A percentile compares a stretch with the other conserved stretches of the same genome.
Conservation (phyloP, 495 filamentous ascomycete genomes). For the Clavariopsis aquatica region DNA sequence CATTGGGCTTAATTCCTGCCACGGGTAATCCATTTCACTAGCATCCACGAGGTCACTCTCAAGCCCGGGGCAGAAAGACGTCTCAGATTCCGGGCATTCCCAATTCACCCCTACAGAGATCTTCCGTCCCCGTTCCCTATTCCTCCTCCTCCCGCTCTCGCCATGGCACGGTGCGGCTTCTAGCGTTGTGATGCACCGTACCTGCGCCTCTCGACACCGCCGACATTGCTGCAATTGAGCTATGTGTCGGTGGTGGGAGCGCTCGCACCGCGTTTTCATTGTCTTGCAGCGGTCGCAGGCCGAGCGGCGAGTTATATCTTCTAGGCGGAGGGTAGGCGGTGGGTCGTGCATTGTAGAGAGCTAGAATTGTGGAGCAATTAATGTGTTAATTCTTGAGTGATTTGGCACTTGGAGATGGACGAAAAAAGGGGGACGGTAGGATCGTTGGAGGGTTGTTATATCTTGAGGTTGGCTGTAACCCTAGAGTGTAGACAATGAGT, state of each 20-base stretch:
- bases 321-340: no score
- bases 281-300: neutral
- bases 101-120: neutral
- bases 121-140: neutral
- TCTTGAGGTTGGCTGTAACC: no score
- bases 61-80: neutral
- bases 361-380: no score
- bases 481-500: no score
- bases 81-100: neutral
- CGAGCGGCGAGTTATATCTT: neutral
- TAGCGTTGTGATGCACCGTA: neutral
- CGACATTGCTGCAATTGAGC: neutral
- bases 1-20: neutral
- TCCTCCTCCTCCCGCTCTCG: neutral
- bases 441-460: no score
- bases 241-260: neutral
- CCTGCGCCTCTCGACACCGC: neutral
- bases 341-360: no score
- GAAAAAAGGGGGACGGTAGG: no score
- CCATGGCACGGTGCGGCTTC: neutral
- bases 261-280: neutral
- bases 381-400: no score
- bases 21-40: neutral
- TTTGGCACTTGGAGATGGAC: no score
- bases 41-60: neutral